These are phyloP conservation scores for Lipomyces mesembrius DNA, from an alignment of 805 yeast species.

Conservation along the genomic window DNA sequence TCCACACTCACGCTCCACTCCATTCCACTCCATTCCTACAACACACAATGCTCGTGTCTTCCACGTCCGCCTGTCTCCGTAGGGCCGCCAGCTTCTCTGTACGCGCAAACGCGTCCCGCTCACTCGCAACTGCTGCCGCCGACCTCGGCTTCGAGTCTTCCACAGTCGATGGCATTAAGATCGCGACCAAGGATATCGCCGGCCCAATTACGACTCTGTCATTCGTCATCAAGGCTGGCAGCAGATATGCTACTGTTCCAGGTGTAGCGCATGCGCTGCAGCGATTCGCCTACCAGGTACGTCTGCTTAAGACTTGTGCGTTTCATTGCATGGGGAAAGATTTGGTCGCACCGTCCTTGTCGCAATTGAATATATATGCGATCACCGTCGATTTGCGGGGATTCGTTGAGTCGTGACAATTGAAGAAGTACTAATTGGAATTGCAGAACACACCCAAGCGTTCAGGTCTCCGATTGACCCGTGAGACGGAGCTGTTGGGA, in stretches of 20 bases:
- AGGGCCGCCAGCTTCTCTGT: slow-evolving; percentile 18
- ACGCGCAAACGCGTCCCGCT: slow-evolving; percentile 35
- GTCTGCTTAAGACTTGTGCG: slow-evolving; percentile 7
- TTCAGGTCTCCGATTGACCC: slow-evolving; percentile 88
- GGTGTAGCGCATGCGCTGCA: slow-evolving; percentile 88
- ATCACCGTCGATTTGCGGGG: background rate
- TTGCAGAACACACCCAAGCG: slow-evolving; percentile 72
- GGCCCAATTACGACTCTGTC: slow-evolving; percentile 72
- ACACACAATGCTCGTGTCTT: slow-evolving; percentile 9
- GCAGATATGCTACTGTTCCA: slow-evolving; percentile 67
- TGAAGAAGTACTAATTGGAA: background rate
- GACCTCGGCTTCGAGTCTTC: slow-evolving; percentile 44
- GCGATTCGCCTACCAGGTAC: slow-evolving; percentile 67
- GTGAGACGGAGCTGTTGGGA: slow-evolving; percentile 94
- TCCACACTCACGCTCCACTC: background rate
- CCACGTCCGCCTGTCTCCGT: slow-evolving; percentile 10
- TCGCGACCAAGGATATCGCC: slow-evolving; percentile 59
- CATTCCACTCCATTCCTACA: background rate
- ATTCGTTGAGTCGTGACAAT: background rate
- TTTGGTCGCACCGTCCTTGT: background rate
- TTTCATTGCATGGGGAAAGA: no score
- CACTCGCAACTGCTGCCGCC: slow-evolving; percentile 42
- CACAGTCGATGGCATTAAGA: slow-evolving; percentile 52
- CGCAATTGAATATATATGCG: background rate
- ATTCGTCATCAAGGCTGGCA: slow-evolving; percentile 84